Evolutionary conservation across 2,329 filamentous ascomycete species (phyloP), one percentile per base, ranked within the genome.

Genomic region (Diplodia scrobiculata): DNA sequence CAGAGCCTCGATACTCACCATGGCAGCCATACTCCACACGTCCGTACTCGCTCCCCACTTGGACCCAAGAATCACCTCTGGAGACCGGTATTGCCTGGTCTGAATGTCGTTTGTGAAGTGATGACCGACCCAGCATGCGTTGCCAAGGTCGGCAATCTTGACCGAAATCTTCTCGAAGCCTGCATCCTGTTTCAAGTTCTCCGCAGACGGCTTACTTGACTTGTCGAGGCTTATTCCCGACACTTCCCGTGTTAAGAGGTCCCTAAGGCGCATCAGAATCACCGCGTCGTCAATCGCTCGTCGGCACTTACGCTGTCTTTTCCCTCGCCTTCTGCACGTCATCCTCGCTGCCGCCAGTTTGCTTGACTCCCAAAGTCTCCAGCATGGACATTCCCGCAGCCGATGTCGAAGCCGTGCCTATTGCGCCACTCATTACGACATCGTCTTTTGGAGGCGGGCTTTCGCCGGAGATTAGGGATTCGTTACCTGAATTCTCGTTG

Each of bases 11-110:
- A 32, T 4, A 75, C 87, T 73, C 84, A 98, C 95, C 95, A 99
- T 99, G 71, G 91, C 91, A 67, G 95, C 93, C 95, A 99, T 99
- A 80, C 94, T 98, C 95, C 95, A 99, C 7, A 98, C 91, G 79
- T 99, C 95, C 1, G 95, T 98, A 76, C 94, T 98, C n/a, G 95
- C 95, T 71, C 95, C 95, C 95, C 95, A 99, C 82, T 98, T 98
- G 2, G 92, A 88, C 47, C 95, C 95, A 21, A 99, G 82, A 68
- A 99, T 98, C 66, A 99, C 95, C 79, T 99, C 95, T 1, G 95
- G 95, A 1, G 95, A 98, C 66, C 95, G 86, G 79, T 99, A 99
- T 79, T 99, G 95, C 73, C 95, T 86, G 9, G 95, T 99, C 78
- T 99, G 95, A 73, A 99, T 99, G 77, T 99, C 95, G 76, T 99